Evolutionary conservation across 495 filamentous ascomycete species (phyloP).

Genomic region (Sabuloglossum arenarium): DNA sequence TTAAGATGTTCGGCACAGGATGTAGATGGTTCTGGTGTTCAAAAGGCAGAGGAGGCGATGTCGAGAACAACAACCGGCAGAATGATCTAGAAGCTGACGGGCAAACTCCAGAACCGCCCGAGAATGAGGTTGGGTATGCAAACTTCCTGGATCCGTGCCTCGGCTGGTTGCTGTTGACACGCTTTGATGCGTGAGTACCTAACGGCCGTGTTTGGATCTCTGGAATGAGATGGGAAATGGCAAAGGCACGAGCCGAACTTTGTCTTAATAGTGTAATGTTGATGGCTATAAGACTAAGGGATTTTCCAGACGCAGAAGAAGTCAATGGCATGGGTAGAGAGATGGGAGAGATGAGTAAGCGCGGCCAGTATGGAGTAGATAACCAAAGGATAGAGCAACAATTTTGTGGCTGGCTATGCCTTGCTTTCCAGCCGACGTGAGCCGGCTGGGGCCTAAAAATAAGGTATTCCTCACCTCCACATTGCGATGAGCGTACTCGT

Average conservation of each 20-base stretch:
- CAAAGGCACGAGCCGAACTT: neutral
- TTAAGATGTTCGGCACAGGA: neutral
- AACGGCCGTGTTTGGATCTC: neutral
- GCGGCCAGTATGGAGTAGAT: neutral
- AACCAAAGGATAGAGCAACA: neutral
- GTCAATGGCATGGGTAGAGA: neutral
- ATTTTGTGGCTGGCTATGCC: neutral
- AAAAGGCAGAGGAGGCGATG: neutral
- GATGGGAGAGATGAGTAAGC: neutral
- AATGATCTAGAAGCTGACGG: neutral
- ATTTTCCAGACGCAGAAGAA: neutral
- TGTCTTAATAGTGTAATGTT: neutral
- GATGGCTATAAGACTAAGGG: neutral
- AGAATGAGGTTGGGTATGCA: neutral
- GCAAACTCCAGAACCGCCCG: neutral
- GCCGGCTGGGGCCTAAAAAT: neutral
- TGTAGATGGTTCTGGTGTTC: neutral
- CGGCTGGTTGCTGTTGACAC: neutral
- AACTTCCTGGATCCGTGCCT: neutral
- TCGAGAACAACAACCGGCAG: neutral
- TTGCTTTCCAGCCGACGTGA: neutral
- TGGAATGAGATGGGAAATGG: neutral
- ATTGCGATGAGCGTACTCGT: neutral
- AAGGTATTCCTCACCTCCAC: neutral
- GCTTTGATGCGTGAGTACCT: neutral